A percentile compares a stretch with the other conserved stretches of the same genome.
phyloP scores from a whole-genome alignment of 164 flowering plant species.

The Nelumbo lutea region DNA sequence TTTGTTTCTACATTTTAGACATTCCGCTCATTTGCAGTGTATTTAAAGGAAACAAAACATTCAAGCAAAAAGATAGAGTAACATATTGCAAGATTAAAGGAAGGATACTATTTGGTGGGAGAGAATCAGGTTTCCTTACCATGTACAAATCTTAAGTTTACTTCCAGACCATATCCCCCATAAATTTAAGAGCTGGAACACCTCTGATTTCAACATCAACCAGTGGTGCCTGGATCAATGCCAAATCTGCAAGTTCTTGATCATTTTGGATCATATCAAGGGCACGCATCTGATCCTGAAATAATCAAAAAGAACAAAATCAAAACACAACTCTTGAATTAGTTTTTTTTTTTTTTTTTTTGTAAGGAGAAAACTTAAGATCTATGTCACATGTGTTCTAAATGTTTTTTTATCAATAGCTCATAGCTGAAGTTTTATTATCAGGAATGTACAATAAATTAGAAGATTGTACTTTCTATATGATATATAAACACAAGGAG shows the following conservation, averaged over 20 bases:
- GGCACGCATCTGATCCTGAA: conserved; percentile 73
- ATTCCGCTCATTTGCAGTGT: too few species aligned
- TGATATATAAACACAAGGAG: too few species aligned
- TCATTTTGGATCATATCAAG: conserved; percentile 74
- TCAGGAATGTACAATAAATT: too few species aligned
- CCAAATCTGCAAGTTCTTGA: conserved; percentile 64
- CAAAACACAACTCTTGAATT: not conserved
- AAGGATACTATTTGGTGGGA: not conserved
- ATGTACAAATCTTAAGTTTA: conserved; percentile 26
- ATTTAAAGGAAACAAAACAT: too few species aligned
- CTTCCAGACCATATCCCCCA: conserved; percentile 93
- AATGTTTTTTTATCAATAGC: too few species aligned
- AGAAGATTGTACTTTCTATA: too few species aligned
- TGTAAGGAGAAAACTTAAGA: too few species aligned
- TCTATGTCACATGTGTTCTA: too few species aligned
- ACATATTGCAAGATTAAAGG: not conserved
- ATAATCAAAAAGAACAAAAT: not conserved
- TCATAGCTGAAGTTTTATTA: too few species aligned
- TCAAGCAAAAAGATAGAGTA: not conserved
- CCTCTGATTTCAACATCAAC: conserved; percentile 99
- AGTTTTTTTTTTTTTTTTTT: too few species aligned
- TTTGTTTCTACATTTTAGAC: too few species aligned
- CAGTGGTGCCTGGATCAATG: conserved; percentile 75
- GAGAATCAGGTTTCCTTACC: conserved; percentile 2
- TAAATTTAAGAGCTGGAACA: conserved; percentile 88